Conservation (phyloP, 2,329 filamentous ascomycete species). For the Mariannaea sp. region DNA sequence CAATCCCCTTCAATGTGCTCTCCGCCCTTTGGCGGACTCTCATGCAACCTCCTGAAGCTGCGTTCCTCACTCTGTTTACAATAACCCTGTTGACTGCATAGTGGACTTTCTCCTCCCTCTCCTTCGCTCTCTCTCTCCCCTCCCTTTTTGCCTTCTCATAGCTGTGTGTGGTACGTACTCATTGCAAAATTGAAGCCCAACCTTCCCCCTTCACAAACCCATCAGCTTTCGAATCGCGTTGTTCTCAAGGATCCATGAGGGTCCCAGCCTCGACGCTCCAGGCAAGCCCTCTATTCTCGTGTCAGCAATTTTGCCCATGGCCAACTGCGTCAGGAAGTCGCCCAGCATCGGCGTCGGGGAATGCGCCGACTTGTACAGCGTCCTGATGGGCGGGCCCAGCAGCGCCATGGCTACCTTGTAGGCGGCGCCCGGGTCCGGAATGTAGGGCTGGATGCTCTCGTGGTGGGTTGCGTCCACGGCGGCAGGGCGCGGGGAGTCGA, state of each 20-base stretch:
- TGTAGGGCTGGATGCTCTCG: constrained; percentile 47
- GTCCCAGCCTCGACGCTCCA: constrained; percentile 43
- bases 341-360: constrained; percentile 53
- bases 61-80: not conserved
- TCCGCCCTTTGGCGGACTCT: too few species aligned
- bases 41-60: not conserved
- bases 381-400: constrained; percentile 37
- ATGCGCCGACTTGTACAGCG: constrained; percentile 29
- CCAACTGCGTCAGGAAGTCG: constrained; percentile 50
- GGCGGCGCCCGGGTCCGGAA: constrained; percentile 40
- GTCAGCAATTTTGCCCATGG: constrained; percentile 46
- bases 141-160: not conserved
- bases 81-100: not conserved
- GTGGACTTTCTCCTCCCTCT: not conserved
- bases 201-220: constrained; percentile 31
- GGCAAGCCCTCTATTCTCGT: constrained; percentile 31
- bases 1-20: not conserved
- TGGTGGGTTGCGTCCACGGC: constrained; percentile 59
- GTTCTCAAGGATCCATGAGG: constrained; percentile 45
- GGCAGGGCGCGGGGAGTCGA: constrained; percentile 62
- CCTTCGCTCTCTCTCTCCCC: not conserved
- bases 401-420: constrained; percentile 16
- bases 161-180: too few species aligned
- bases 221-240: constrained; percentile 42
- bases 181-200: too few species aligned